A percentile compares a stretch with the other conserved stretches of the same genome.
phyloP scores from a whole-genome alignment of 306 rosid genomes.

The Psophocarpus tetragonolobus region DNA sequence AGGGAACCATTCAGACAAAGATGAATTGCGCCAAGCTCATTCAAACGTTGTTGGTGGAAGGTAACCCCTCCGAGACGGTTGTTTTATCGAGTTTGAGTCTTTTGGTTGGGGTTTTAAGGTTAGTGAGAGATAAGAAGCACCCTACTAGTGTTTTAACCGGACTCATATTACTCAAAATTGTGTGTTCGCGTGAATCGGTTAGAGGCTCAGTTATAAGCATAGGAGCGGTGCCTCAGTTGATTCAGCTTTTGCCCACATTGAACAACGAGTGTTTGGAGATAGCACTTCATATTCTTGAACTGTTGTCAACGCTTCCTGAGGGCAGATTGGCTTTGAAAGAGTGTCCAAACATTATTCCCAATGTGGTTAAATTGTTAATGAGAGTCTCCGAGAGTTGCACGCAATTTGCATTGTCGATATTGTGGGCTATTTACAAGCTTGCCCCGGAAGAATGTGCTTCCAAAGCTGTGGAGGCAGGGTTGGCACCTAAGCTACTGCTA shows the following conservation, averaged over 20 bases:
- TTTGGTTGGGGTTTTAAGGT: slow-evolving; percentile 66
- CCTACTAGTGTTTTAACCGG: slow-evolving; percentile 62
- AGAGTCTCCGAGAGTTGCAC: slow-evolving; percentile 80
- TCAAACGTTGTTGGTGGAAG: slow-evolving; percentile 48
- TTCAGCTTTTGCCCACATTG: slow-evolving; percentile 59
- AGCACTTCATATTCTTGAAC: slow-evolving; percentile 58
- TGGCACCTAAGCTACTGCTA: slow-evolving; percentile 74
- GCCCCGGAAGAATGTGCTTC: slow-evolving; percentile 79
- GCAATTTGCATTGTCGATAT: slow-evolving; percentile 60
- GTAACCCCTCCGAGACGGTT: slow-evolving; percentile 38
- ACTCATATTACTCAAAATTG: slow-evolving; percentile 50
- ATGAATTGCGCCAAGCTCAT: slow-evolving; percentile 74
- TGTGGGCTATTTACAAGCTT: slow-evolving; percentile 75
- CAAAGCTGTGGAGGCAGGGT: slow-evolving; percentile 72
- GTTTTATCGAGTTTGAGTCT: slow-evolving; percentile 65
- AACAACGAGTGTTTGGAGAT: slow-evolving; percentile 59
- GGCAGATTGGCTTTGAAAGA: slow-evolving; percentile 74
- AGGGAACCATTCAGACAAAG: slow-evolving; percentile 77
- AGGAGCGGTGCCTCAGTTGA: slow-evolving; percentile 63
- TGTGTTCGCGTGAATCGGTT: slow-evolving; percentile 50
- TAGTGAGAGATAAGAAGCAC: slow-evolving; percentile 67
- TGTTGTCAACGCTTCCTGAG: slow-evolving; percentile 57
- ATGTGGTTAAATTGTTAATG: slow-evolving; percentile 67
- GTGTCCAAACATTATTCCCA: slow-evolving; percentile 61
- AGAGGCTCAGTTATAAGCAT: slow-evolving; percentile 59